These are phyloP conservation scores for Yamadazyma epiphylla DNA, from an alignment of 1,139 yeast species.

Conservation along the genomic window DNA sequence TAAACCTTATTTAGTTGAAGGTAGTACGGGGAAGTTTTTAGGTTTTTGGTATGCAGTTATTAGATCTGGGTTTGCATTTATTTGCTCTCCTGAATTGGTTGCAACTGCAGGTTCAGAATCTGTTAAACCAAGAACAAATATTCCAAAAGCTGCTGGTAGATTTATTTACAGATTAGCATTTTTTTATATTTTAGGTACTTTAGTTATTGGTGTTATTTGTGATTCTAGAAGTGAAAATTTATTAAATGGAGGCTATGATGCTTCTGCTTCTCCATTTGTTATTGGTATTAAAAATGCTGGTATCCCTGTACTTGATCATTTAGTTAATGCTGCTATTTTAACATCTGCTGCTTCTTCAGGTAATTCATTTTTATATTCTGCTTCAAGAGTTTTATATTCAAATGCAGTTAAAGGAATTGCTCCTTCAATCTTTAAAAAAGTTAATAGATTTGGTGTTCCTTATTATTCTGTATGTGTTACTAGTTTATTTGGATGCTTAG, in stretches of 20 bases:
- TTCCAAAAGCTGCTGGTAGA: slow-evolving; percentile 44
- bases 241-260: slow-evolving; percentile 32
- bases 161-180: slow-evolving; percentile 45
- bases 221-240: slow-evolving; percentile 28
- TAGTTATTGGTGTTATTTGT: slow-evolving; percentile 46
- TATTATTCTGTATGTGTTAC: slow-evolving; percentile 37
- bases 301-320: slow-evolving; percentile 57
- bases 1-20: slow-evolving; percentile 38
- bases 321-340: slow-evolving; percentile 66
- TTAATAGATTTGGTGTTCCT: slow-evolving; percentile 69
- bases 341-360: slow-evolving; percentile 70
- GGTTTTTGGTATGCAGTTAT: slow-evolving; percentile 39
- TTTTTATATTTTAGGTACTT: slow-evolving; percentile 45
- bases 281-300: slow-evolving; percentile 56
- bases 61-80: slow-evolving; percentile 39
- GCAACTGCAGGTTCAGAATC: slow-evolving; percentile 42
- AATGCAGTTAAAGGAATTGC: slow-evolving; percentile 62
- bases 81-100: slow-evolving; percentile 39
- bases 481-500: slow-evolving; percentile 39
- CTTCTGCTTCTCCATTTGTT: slow-evolving; percentile 50
- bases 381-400: slow-evolving; percentile 65
- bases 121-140: slow-evolving; percentile 40
- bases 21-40: slow-evolving; percentile 55
- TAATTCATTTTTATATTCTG: slow-evolving; percentile 69
- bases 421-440: slow-evolving; percentile 50